A percentile compares a stretch with the other conserved stretches of the same genome.
Evolutionary conservation across 2,329 filamentous ascomycete species (phyloP).

Genomic region (Botrytis tulipae): DNA sequence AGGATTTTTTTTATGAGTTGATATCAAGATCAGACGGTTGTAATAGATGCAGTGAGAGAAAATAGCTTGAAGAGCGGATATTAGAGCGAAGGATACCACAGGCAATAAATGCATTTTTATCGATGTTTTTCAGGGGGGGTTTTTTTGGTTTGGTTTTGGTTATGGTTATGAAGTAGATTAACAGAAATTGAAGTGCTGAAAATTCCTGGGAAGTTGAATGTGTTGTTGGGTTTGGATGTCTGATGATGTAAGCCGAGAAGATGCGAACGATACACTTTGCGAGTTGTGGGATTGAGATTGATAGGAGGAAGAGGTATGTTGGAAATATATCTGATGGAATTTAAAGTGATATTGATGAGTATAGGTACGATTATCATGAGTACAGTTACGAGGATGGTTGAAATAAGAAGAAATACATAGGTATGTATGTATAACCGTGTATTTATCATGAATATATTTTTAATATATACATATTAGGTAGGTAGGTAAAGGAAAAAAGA

Average conservation of each 20-base stretch:
- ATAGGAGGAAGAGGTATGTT: not conserved
- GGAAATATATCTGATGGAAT: not conserved
- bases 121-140: too few species aligned
- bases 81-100: not conserved
- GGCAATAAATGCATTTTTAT: not conserved
- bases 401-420: too few species aligned
- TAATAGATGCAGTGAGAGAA: slow-evolving; percentile 1
- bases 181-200: not conserved
- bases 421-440: too few species aligned
- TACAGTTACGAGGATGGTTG: too few species aligned
- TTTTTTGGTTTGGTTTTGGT: not conserved
- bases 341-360: not conserved
- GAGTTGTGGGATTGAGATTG: not conserved
- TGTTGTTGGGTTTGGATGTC: not conserved
- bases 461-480: too few species aligned
- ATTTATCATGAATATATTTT: too few species aligned
- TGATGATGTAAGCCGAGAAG: not conserved
- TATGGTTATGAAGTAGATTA: not conserved
- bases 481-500: not conserved
- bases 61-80: not conserved
- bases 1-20: not conserved
- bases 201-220: not conserved
- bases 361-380: too few species aligned
- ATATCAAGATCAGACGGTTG: not conserved
- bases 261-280: not conserved